These are phyloP conservation scores for Cladosporium sp. DNA, from an alignment of 2,329 filamentous ascomycete species.

Conservation along the genomic window DNA sequence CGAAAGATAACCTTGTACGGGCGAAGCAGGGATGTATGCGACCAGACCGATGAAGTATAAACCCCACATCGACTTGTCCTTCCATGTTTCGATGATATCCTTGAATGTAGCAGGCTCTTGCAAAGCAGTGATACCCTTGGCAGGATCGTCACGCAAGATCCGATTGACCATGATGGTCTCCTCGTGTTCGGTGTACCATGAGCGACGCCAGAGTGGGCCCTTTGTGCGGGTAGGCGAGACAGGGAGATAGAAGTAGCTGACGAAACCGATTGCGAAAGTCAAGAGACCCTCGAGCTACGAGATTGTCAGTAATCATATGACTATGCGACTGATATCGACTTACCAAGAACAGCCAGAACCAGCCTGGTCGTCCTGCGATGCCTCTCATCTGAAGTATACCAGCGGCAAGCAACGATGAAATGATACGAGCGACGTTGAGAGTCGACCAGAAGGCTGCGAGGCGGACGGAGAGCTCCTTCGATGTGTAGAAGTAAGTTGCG, in stretches of 20 bases:
- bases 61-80: constrained; percentile 7
- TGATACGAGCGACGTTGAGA: constrained; percentile 23
- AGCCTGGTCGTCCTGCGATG: constrained; percentile 45
- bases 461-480: constrained; percentile 63
- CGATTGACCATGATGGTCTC: constrained; percentile 68
- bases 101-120: constrained; percentile 21
- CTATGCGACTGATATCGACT: background rate
- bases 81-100: constrained; percentile 2
- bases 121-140: constrained; percentile 52
- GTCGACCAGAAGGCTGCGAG: constrained; percentile 64
- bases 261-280: constrained; percentile 50
- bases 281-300: constrained; percentile 49
- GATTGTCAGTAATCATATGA: background rate
- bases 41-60: constrained; percentile 21
- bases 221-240: constrained; percentile 60
- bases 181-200: constrained; percentile 65
- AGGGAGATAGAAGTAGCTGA: constrained; percentile 51
- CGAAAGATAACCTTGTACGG: constrained; percentile 32
- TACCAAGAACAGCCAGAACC: constrained; percentile 56
- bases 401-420: constrained; percentile 27
- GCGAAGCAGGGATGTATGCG: constrained; percentile 32
- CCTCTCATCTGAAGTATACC: constrained; percentile 40
- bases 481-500: constrained; percentile 72
- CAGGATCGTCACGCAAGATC: constrained; percentile 58
- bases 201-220: constrained; percentile 55